A percentile compares a stretch with the other conserved stretches of the same genome.
Evolutionary conservation across 106 monocot species (phyloP).

Genomic region (Alisma plantagoaquatica): DNA sequence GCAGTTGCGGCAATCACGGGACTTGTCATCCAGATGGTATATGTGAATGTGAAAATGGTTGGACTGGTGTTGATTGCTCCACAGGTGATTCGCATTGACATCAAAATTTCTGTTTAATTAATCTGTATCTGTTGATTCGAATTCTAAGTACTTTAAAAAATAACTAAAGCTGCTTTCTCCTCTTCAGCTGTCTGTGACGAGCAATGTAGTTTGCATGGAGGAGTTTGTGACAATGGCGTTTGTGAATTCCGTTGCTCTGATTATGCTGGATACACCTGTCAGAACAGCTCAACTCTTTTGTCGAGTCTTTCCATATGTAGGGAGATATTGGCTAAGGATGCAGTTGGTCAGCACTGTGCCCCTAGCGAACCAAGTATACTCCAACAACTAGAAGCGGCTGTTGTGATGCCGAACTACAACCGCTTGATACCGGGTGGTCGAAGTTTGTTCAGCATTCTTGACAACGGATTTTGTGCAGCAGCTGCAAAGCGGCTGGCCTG

Average conservation of each 20-base stretch:
- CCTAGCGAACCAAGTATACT: slow-evolving; percentile 83
- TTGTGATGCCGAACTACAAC: slow-evolving; percentile 89
- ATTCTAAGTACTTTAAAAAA: neutral
- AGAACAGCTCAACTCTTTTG: slow-evolving; percentile 74
- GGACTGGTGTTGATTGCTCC: slow-evolving; percentile 92
- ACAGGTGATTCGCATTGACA: slow-evolving; percentile 34
- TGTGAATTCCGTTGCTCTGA: slow-evolving; percentile 99
- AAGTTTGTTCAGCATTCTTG: slow-evolving; percentile 51
- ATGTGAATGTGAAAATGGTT: slow-evolving; percentile 66
- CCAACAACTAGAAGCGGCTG: slow-evolving; percentile 88
- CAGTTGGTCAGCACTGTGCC: slow-evolving; percentile 83
- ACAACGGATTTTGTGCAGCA: slow-evolving; percentile 72
- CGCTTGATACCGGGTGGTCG: slow-evolving; percentile 75
- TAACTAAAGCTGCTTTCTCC: neutral
- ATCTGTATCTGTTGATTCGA: neutral
- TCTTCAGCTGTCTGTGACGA: slow-evolving; percentile 89
- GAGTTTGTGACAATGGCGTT: slow-evolving; percentile 92
- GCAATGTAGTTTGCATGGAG: slow-evolving; percentile 98
- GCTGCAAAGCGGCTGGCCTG: slow-evolving; percentile 93
- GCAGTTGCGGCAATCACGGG: slow-evolving; percentile 62
- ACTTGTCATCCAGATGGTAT: slow-evolving; percentile 57
- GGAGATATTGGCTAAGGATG: slow-evolving; percentile 61
- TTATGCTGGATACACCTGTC: slow-evolving; percentile 97
- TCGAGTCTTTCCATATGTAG: slow-evolving; percentile 72
- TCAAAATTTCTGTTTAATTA: neutral